Conservation (phyloP, 495 filamentous ascomycete genomes). For the Penicillium paradoxum region DNA sequence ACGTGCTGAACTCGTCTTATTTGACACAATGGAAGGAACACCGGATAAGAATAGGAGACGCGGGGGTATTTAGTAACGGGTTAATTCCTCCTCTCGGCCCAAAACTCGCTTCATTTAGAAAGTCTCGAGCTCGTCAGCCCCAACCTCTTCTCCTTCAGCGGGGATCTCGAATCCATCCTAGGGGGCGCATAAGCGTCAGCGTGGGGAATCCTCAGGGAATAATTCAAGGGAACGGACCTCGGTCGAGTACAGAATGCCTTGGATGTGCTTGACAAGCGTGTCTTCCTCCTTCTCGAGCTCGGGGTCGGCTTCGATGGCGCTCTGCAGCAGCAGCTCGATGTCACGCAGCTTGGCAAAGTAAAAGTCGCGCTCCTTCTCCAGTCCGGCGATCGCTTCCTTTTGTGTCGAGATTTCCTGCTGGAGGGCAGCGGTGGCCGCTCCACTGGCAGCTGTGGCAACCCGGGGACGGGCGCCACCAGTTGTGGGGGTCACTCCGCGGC, state of each 20-base stretch:
- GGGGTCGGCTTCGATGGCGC: conserved; percentile 82
- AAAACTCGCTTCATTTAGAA: conserved; percentile 31
- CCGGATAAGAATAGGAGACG: conserved; percentile 1
- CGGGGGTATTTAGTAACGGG: conserved; percentile 25
- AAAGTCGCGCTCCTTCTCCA: conserved; percentile 94
- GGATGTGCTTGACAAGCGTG: conserved; percentile 86
- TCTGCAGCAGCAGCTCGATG: conserved; percentile 90
- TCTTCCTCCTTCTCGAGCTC: conserved; percentile 90
- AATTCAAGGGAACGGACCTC: conserved; percentile 52
- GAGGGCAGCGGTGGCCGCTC: conserved; percentile 60
- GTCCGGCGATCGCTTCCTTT: conserved; percentile 78
- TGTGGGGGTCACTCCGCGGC: conserved; percentile 72
- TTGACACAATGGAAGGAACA: conserved; percentile 7
- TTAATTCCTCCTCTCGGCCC: conserved; percentile 10
- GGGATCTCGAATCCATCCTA: conserved; percentile 54
- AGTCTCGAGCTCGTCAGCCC: conserved; percentile 46
- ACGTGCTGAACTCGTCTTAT: conserved; percentile 11
- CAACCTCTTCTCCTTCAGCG: conserved; percentile 31
- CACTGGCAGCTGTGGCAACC: conserved; percentile 46
- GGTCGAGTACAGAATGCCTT: conserved; percentile 93
- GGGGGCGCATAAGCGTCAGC: conserved; percentile 9
- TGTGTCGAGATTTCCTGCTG: conserved; percentile 75
- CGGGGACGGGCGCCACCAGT: conserved; percentile 49
- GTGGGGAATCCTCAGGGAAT: background rate
- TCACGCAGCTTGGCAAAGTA: conserved; percentile 98